Evolutionary conservation across 106 monocot species (phyloP), one percentile per base, ranked within the genome.

Genomic region (Dioscorea zingiberensis): DNA sequence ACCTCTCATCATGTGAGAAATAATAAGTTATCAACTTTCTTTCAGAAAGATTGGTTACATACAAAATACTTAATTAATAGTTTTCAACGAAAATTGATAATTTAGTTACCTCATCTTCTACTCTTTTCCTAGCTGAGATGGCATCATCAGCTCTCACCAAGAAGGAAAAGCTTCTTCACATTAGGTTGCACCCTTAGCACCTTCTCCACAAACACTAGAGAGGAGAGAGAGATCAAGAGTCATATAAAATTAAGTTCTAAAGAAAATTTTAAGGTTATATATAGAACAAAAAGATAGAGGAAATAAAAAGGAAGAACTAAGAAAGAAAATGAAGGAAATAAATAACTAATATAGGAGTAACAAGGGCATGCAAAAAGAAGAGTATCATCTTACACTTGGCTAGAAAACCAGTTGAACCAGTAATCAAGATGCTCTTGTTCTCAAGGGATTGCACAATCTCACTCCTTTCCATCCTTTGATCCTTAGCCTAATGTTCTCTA

Each of bases 141-240:
- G 53, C 44, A 2, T 79, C 68, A 11, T 16, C 51, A 13, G 85
- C 74, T 69, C 89, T 82, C 53, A 82, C 70, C 6, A 89, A 69
- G 18, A 89, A n/a, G 89, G 69, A 63, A 77, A 28, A 89, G 64
- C 79, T 74, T 85, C 74, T 85, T 85, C 38, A 89, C 89, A 19
- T 77, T 25, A 0, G 89, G 85, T 21, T 89, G 82, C 68, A 77
- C 79, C 47, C 89, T 73, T 1, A 89, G 76, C 59, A 89, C 66
- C 74, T 89, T 85, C 82, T 89, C 89, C 79, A 85, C 76, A 68
- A 89, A 74, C 24, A 89, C 89, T 89, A 38, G 0, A 21, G n/a
- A 21, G n/a, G 0, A 21, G n/a, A 21, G n/a, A 8, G 47, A 2
- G 23, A 1, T 62, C 8, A 55, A 22, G 60, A 46, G 27, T n/a